Evolutionary conservation across 495 filamentous ascomycete species (phyloP).

Genomic region (Penicillium tannophilum): DNA sequence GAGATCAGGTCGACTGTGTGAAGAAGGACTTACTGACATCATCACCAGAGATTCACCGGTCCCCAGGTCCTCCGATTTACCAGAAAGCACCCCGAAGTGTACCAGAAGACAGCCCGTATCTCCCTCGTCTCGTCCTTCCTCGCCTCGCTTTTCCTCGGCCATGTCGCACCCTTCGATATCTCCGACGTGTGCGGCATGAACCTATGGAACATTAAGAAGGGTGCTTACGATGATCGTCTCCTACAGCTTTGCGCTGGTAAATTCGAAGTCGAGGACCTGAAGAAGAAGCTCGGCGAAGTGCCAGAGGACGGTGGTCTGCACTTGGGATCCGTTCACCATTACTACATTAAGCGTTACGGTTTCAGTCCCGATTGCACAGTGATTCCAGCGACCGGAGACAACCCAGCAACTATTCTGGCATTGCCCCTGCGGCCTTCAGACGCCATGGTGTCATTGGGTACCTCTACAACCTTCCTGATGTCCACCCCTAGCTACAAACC

Average conservation of each 20-base stretch:
- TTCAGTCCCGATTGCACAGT: conserved; percentile 76
- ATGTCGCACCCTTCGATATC: conserved; percentile 87
- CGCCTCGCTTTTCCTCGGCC: conserved; percentile 85
- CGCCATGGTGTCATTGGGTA: conserved; percentile 92
- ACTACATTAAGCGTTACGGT: conserved; percentile 76
- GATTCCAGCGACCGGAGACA: conserved; percentile 90
- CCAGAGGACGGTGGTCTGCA: conserved; percentile 76
- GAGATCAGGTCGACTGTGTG: conserved; percentile 21
- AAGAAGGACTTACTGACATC: neutral
- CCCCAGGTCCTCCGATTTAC: conserved; percentile 91
- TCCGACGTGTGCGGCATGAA: conserved; percentile 97
- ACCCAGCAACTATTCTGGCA: conserved; percentile 91
- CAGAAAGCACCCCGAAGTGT: conserved; percentile 75
- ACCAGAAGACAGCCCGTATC: conserved; percentile 78
- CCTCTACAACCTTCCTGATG: conserved; percentile 97
- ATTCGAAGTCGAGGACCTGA: conserved; percentile 66
- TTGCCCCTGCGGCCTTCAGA: conserved; percentile 83
- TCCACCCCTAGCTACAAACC: conserved; percentile 86
- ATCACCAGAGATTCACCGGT: conserved; percentile 85
- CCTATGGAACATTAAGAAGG: conserved; percentile 83
- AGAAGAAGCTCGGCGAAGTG: conserved; percentile 77
- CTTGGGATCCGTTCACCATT: conserved; percentile 71
- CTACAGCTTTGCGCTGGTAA: conserved; percentile 75
- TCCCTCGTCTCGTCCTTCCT: conserved; percentile 95
- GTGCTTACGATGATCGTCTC: conserved; percentile 71